Evolutionary conservation across 2,329 filamentous ascomycete species (phyloP).

Genomic region (Fusarium nisikadoi): DNA sequence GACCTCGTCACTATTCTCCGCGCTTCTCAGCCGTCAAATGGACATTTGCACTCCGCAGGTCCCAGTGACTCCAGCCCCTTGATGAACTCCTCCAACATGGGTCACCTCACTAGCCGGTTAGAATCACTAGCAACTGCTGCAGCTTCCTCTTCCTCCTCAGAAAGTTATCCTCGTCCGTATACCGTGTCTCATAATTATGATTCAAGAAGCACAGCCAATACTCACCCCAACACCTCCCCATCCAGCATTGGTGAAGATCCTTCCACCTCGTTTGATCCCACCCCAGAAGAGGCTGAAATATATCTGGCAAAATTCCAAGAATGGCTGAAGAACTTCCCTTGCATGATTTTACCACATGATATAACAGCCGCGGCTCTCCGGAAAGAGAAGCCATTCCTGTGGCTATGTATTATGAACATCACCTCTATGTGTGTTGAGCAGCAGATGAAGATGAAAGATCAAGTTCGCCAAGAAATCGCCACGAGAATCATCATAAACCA

Average conservation of each 20-base stretch:
- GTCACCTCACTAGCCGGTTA: slow-evolving; percentile 45
- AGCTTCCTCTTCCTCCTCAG: slow-evolving; percentile 44
- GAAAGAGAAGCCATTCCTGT: slow-evolving; percentile 59
- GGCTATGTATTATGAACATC: slow-evolving; percentile 60
- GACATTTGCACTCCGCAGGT: slow-evolving; percentile 21
- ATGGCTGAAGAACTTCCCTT: slow-evolving; percentile 57
- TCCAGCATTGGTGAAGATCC: slow-evolving; percentile 32
- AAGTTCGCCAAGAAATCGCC: slow-evolving; percentile 56
- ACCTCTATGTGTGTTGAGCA: slow-evolving; percentile 55
- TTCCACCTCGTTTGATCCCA: slow-evolving; percentile 44
- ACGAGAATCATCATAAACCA: slow-evolving; percentile 59
- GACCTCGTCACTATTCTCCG: slow-evolving; percentile 59
- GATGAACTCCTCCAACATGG: slow-evolving; percentile 15
- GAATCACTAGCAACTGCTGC: slow-evolving; percentile 52
- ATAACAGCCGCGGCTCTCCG: slow-evolving; percentile 54
- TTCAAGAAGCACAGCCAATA: slow-evolving; percentile 4
- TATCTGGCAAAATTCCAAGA: slow-evolving; percentile 55
- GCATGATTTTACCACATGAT: slow-evolving; percentile 53
- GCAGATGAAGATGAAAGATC: slow-evolving; percentile 54
- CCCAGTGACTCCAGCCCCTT: slow-evolving; percentile 12
- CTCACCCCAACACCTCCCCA: slow-evolving; percentile 5
- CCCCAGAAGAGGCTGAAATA: slow-evolving; percentile 52
- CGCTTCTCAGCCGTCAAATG: slow-evolving; percentile 43
- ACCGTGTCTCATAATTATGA: slow-evolving; percentile 17
- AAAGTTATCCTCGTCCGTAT: slow-evolving; percentile 18